Conservation (phyloP, 148 eudicot genomes). For the Silene latifolia region DNA sequence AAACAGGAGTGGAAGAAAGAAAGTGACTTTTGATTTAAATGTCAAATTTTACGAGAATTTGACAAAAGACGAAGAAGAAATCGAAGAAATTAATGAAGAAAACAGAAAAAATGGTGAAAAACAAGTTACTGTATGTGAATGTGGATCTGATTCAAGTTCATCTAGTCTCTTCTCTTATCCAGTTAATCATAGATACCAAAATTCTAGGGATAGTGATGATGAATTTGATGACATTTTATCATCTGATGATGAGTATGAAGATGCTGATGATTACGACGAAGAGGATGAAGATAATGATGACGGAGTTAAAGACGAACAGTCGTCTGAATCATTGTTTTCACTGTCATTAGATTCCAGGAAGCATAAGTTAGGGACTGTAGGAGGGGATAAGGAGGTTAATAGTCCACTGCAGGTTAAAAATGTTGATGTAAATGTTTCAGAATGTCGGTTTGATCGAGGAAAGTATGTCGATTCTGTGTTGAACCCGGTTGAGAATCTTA, state of each 20-base stretch:
- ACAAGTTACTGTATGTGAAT: neutral
- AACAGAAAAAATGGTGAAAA: constrained; percentile 1
- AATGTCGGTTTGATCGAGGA: neutral
- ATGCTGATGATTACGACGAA: constrained; percentile 22
- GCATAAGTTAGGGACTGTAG: constrained; percentile 24
- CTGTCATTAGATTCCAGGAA: constrained; percentile 55
- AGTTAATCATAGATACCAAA: constrained; percentile 35
- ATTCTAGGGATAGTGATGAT: constrained; percentile 43
- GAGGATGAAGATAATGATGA: constrained; percentile 20
- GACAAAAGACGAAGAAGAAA: neutral
- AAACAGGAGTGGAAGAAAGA: constrained; percentile 38
- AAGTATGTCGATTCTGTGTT: constrained; percentile 32
- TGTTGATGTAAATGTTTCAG: neutral
- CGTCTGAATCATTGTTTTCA: constrained; percentile 61
- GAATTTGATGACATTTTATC: constrained; percentile 32
- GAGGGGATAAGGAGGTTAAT: constrained; percentile 47
- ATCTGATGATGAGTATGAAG: constrained; percentile 1
- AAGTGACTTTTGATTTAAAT: constrained; percentile 53
- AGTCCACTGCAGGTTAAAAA: constrained; percentile 37
- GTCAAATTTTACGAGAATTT: constrained; percentile 32
- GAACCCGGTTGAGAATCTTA: constrained; percentile 54
- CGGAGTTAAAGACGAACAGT: constrained; percentile 23
- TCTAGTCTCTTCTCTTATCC: constrained; percentile 50
- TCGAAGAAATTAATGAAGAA: constrained; percentile 4
- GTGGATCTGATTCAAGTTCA: constrained; percentile 30